A percentile compares a stretch with the other conserved stretches of the same genome.
These are phyloP conservation scores for Cantharellus anzutake DNA, from an alignment of 768 basidiomycete species.

Conservation along the genomic window DNA sequence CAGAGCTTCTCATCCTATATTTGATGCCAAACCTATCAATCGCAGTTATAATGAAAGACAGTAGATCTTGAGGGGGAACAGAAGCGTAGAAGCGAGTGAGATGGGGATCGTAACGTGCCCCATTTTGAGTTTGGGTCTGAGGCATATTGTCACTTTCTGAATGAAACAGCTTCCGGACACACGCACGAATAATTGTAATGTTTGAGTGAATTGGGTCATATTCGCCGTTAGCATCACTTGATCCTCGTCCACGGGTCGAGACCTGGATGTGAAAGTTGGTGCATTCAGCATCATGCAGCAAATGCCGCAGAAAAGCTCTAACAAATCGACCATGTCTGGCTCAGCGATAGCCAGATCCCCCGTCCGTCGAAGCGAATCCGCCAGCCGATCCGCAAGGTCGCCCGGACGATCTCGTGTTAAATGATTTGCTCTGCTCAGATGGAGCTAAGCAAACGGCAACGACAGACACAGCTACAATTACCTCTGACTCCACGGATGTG, in stretches of 20 bases:
- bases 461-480: conserved; percentile 13
- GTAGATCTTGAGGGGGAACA: conserved; percentile 32
- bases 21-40: conserved; percentile 25
- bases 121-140: conserved; percentile 69
- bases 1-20: conserved; percentile 2
- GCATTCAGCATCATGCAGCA: not conserved
- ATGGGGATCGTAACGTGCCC: conserved; percentile 49
- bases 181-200: conserved; percentile 65
- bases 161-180: not conserved
- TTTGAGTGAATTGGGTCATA: conserved; percentile 58
- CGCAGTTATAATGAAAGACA: conserved; percentile 35
- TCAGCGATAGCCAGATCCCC: conserved; percentile 49
- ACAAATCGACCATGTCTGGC: conserved; percentile 1
- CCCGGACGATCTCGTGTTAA: conserved; percentile 31
- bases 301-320: not conserved
- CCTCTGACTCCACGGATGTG: conserved; percentile 64
- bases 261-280: not conserved
- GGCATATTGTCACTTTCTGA: not conserved
- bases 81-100: conserved; percentile 68
- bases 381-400: conserved; percentile 50
- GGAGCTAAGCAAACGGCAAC: not conserved
- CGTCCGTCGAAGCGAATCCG: conserved; percentile 39
- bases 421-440: conserved; percentile 41
- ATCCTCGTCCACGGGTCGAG: conserved; percentile 32
- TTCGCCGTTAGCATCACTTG: conserved; percentile 34